phyloP scores from a whole-genome alignment of 805 yeast species.

The Lachancea lanzarotensis region DNA sequence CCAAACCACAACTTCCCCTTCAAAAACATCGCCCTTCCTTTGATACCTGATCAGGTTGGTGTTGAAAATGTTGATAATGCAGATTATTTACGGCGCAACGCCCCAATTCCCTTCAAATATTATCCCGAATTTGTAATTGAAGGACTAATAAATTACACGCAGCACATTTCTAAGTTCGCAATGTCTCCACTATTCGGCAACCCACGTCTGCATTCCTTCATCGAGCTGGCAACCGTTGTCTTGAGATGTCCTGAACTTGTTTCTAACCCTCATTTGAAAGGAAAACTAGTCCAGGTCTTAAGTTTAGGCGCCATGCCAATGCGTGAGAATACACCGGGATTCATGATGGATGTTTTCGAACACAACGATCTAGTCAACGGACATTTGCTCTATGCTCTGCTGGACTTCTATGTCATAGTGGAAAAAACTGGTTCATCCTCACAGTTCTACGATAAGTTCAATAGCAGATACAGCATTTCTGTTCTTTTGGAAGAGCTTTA shows the following conservation, averaged over 20 bases:
- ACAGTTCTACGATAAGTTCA: conserved; percentile 94
- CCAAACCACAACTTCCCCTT: conserved; percentile 61
- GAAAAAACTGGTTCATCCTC: conserved; percentile 94
- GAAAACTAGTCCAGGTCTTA: conserved; percentile 72
- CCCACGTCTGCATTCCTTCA: conserved; percentile 48
- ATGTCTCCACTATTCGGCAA: conserved; percentile 51
- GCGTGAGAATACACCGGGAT: conserved; percentile 59
- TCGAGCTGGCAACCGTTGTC: conserved; percentile 67
- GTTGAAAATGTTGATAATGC: conserved; percentile 68
- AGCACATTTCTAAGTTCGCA: conserved; percentile 50
- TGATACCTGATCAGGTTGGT: conserved; percentile 52
- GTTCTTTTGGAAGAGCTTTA: conserved; percentile 77
- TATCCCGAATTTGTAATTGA: conserved; percentile 84
- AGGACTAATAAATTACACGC: conserved; percentile 67
- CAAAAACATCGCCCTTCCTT: conserved; percentile 44
- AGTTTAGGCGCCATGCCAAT: conserved; percentile 64
- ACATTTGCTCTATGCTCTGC: conserved; percentile 70
- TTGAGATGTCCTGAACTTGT: conserved; percentile 79
- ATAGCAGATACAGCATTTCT: conserved; percentile 80
- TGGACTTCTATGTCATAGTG: conserved; percentile 88
- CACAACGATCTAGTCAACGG: conserved; percentile 54
- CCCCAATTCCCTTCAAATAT: conserved; percentile 73
- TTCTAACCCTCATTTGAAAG: conserved; percentile 90
- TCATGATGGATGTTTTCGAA: conserved; percentile 59
- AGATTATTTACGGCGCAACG: conserved; percentile 56